Conservation (phyloP, 306 rosid species). For the Myrica gale region DNA sequence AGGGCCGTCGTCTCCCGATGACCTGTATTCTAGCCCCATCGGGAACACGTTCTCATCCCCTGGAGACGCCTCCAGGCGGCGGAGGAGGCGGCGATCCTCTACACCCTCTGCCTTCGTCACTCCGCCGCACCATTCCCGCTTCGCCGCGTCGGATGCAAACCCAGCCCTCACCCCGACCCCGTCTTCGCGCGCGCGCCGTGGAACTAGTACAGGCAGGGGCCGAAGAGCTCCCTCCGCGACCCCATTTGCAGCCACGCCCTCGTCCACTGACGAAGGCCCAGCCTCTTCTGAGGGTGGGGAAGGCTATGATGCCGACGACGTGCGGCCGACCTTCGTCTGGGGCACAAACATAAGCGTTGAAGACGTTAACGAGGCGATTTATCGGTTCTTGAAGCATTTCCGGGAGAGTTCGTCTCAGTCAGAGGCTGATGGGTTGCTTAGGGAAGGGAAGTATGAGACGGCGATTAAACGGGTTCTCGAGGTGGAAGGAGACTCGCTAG, state of each 20-base stretch:
- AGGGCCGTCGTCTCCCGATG: neutral
- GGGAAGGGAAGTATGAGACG: slow-evolving; percentile 80
- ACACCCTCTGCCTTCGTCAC: slow-evolving; percentile 58
- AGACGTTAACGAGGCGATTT: slow-evolving; percentile 79
- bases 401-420: slow-evolving; percentile 51
- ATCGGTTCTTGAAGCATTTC: slow-evolving; percentile 73
- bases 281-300: slow-evolving; percentile 83
- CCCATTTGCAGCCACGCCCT: slow-evolving; percentile 52
- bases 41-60: neutral
- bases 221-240: slow-evolving; percentile 38
- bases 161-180: slow-evolving; percentile 42
- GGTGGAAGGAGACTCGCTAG: slow-evolving; percentile 70
- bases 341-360: slow-evolving; percentile 95
- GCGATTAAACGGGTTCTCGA: slow-evolving; percentile 67
- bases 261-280: slow-evolving; percentile 68
- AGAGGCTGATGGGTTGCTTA: slow-evolving; percentile 47
- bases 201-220: slow-evolving; percentile 13
- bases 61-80: slow-evolving; percentile 31
- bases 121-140: slow-evolving; percentile 51
- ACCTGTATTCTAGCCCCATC: neutral
- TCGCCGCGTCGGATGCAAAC: slow-evolving; percentile 62
- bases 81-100: slow-evolving; percentile 52
- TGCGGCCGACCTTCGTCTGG: slow-evolving; percentile 86
- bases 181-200: slow-evolving; percentile 40
- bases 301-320: slow-evolving; percentile 67